A percentile compares a stretch with the other conserved stretches of the same genome.
Evolutionary conservation across 768 basidiomycete species (phyloP).

Genomic region (Naganishia friedmannii): DNA sequence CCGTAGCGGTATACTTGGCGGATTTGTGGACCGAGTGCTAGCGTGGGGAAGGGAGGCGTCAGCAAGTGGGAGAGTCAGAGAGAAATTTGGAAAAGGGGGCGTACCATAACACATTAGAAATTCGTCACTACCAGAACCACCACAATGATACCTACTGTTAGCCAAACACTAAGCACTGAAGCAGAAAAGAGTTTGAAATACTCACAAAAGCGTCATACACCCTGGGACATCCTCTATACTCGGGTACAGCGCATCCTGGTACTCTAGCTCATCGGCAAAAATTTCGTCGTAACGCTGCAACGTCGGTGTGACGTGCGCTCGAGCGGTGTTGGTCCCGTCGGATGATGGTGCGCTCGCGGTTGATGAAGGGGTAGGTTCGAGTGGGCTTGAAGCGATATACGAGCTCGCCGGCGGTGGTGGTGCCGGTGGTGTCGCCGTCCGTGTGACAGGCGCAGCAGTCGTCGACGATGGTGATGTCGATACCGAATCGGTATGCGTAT

Average conservation of each 20-base stretch:
- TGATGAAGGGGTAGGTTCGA: background rate
- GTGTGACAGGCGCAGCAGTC: background rate
- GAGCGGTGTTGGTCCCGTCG: background rate
- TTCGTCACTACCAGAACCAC: conserved; percentile 60
- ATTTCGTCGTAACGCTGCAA: conserved; percentile 38
- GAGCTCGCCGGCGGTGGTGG: background rate
- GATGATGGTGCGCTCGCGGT: background rate
- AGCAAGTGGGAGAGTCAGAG: background rate
- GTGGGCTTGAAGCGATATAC: conserved; percentile 19
- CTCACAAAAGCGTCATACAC: conserved; percentile 64
- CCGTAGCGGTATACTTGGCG: conserved; percentile 86
- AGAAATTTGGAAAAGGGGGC: conserved; percentile 18
- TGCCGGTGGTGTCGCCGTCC: background rate
- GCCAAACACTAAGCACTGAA: background rate
- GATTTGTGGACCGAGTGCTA: conserved; percentile 71
- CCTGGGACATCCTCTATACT: conserved; percentile 74
- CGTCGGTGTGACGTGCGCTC: conserved; percentile 25
- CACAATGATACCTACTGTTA: conserved; percentile 54
- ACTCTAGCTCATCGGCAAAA: conserved; percentile 43
- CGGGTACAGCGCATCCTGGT: conserved; percentile 58
- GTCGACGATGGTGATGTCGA: background rate
- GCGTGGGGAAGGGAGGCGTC: background rate
- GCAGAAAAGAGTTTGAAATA: background rate
- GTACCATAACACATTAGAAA: conserved; percentile 53
- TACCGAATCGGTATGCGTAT: background rate